phyloP scores from a whole-genome alignment of 2,329 filamentous ascomycete genomes.

The Neoscytalidium dimidiatum region DNA sequence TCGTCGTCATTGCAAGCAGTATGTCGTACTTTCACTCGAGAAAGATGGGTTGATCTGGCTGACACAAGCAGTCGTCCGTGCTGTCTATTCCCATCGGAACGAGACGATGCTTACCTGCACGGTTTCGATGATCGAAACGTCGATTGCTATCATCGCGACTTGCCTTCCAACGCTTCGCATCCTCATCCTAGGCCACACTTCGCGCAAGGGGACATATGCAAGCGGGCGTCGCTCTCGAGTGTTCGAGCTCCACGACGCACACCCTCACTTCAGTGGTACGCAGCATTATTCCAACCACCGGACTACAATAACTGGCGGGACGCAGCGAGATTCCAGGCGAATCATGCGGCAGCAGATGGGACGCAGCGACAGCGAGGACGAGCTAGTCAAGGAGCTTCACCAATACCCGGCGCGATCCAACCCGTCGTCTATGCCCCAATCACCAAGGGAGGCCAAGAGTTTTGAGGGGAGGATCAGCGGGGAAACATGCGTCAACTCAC shows the following conservation, averaged over 20 bases:
- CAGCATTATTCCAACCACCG: background rate
- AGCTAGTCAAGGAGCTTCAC: slow-evolving; percentile 16
- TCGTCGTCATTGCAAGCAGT: slow-evolving; percentile 35
- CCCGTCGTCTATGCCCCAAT: background rate
- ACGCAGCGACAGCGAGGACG: slow-evolving; percentile 17
- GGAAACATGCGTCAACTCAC: background rate
- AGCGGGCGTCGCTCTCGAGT: background rate
- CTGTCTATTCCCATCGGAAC: slow-evolving; percentile 36
- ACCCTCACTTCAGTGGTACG: background rate
- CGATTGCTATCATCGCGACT: slow-evolving; percentile 44
- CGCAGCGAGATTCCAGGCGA: background rate
- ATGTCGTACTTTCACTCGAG: background rate
- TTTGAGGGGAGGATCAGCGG: background rate
- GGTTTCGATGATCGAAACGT: slow-evolving; percentile 42
- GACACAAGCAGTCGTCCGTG: slow-evolving; percentile 31
- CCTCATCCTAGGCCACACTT: slow-evolving; percentile 16
- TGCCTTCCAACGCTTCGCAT: slow-evolving; percentile 34
- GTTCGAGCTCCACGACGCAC: slow-evolving; percentile 8
- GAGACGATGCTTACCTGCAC: slow-evolving; percentile 43
- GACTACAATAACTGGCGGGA: slow-evolving; percentile 10
- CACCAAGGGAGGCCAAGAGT: background rate
- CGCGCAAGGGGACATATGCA: slow-evolving; percentile 15
- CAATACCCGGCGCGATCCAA: background rate
- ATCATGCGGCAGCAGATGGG: slow-evolving; percentile 1
- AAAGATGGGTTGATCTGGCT: background rate